Conservation (phyloP, 129 eudicot genomes). For the Heracleum sosnowskyi region DNA sequence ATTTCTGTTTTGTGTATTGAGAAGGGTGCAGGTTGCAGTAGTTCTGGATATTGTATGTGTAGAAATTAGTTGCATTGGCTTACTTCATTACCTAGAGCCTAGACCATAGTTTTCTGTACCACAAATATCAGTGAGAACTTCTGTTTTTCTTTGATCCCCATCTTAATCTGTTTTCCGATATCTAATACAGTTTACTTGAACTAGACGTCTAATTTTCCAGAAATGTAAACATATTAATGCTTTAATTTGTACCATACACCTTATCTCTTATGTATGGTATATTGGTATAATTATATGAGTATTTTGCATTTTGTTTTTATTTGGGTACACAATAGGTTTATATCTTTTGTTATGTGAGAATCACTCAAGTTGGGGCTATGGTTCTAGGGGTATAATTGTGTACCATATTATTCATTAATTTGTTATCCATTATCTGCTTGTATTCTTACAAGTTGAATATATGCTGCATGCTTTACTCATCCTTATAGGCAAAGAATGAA, state of each 20-base stretch:
- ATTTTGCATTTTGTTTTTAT: not conserved
- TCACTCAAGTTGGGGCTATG: not conserved
- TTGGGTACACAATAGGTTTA: not conserved
- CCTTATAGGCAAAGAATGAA: constrained; percentile 61
- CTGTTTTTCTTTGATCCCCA: not conserved
- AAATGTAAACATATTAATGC: not conserved
- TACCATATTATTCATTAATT: too few species aligned
- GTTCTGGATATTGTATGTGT: not conserved
- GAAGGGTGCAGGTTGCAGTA: not conserved
- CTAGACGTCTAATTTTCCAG: too few species aligned
- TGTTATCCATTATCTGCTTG: not conserved
- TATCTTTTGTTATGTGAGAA: not conserved
- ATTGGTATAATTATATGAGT: not conserved
- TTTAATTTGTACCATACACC: not conserved
- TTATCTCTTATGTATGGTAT: not conserved
- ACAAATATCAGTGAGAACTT: not conserved
- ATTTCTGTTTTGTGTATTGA: too few species aligned
- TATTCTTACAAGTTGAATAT: not conserved
- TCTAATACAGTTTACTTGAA: not conserved
- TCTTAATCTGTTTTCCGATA: not conserved
- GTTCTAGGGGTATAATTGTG: not conserved
- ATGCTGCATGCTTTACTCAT: not conserved
- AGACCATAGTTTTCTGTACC: not conserved
- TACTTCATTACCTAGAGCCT: not conserved
- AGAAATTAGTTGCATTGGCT: not conserved